Conservation (phyloP, 2,329 filamentous ascomycete species). For the Botrytis tulipae region DNA sequence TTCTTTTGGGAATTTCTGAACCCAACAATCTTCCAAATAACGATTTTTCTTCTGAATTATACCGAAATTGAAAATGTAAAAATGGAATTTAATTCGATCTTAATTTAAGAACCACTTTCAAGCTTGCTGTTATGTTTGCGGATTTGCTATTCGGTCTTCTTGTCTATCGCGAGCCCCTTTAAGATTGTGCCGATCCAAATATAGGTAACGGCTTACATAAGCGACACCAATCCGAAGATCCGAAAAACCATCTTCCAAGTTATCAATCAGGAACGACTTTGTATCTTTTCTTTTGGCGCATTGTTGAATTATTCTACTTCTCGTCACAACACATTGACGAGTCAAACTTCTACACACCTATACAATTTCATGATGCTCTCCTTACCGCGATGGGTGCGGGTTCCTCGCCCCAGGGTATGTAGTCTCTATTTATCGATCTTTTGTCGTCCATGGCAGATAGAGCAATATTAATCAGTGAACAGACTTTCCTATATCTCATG, state of each 20-base stretch:
- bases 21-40: background rate
- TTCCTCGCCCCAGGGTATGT: slow-evolving; percentile 38
- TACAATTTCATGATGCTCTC: slow-evolving; percentile 30
- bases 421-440: slow-evolving; percentile 9
- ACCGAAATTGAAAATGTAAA: background rate
- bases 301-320: background rate
- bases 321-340: slow-evolving; percentile 15
- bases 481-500: slow-evolving; percentile 85
- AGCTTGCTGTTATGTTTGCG: background rate
- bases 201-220: slow-evolving; percentile 11
- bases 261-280: slow-evolving; percentile 5
- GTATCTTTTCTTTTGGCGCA: slow-evolving; percentile 4
- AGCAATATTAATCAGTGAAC: slow-evolving; percentile 27
- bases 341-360: too few relatives aligned
- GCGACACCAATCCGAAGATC: slow-evolving; percentile 6
- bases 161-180: background rate
- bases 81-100: background rate
- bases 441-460: slow-evolving; percentile 2
- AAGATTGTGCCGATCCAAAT: slow-evolving; percentile 4
- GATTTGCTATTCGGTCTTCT: background rate
- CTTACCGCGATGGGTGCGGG: slow-evolving; percentile 34
- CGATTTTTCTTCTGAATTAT: background rate
- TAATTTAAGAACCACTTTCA: background rate
- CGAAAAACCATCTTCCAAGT: slow-evolving; percentile 15
- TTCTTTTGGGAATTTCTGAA: background rate